phyloP scores from a whole-genome alignment of 2,329 filamentous ascomycete species.

The Thyridium curvatum region DNA sequence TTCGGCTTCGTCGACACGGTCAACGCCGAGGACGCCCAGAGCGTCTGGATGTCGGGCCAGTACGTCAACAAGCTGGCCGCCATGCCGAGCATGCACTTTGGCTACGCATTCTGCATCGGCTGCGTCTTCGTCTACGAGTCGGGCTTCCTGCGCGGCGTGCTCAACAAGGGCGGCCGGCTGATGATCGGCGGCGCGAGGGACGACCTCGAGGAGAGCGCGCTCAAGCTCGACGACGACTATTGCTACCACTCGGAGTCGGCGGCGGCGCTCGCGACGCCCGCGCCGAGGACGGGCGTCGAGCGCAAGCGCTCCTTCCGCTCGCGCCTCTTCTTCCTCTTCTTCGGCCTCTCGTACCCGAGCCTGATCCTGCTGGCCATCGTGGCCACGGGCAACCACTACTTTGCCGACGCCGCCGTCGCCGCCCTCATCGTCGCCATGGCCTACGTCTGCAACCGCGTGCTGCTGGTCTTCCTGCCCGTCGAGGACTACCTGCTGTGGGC shows the following conservation, averaged over 20 bases:
- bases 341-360: conserved; percentile 44
- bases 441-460: conserved; percentile 42
- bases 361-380: conserved; percentile 52
- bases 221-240: neutral
- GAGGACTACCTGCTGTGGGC: conserved; percentile 61
- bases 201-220: conserved; percentile 4
- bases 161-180: neutral
- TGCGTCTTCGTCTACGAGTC: conserved; percentile 47
- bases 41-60: conserved; percentile 47
- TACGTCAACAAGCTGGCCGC: conserved; percentile 53
- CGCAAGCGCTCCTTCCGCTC: neutral
- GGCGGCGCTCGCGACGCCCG: too few relatives aligned
- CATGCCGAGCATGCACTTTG: conserved; percentile 52
- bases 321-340: conserved; percentile 10
- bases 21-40: conserved; percentile 42
- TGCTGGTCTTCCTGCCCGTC: conserved; percentile 55
- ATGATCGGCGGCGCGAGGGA: neutral
- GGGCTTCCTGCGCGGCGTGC: conserved; percentile 35
- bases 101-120: conserved; percentile 49
- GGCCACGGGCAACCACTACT: conserved; percentile 56
- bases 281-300: too few relatives aligned
- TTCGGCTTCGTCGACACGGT: conserved; percentile 47
- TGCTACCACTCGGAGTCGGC: too few relatives aligned
- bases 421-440: conserved; percentile 53
- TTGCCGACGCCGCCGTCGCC: conserved; percentile 61